Evolutionary conservation across 1,284 basidiomycete species (phyloP).

Genomic region (Coniferiporia sulphurascens): DNA sequence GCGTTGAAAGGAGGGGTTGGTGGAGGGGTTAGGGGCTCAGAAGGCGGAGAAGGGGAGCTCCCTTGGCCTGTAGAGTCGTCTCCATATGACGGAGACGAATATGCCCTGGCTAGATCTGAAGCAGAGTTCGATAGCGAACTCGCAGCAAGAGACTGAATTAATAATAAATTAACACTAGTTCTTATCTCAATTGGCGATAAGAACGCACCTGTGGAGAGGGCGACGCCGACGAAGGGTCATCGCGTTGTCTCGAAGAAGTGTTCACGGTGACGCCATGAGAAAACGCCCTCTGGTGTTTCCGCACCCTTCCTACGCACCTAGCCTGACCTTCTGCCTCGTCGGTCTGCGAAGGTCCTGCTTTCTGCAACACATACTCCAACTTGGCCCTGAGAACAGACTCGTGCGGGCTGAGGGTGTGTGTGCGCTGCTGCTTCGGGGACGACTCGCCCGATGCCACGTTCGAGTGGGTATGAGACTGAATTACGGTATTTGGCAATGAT

Average conservation of each 20-base stretch:
- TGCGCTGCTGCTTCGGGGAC: constrained; percentile 13
- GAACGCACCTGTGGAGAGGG: constrained; percentile 25
- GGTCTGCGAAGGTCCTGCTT: constrained; percentile 28
- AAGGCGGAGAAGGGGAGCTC: constrained; percentile 29
- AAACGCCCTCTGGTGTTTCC: constrained; percentile 12
- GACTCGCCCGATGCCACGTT: constrained; percentile 7
- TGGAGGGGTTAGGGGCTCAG: constrained; percentile 24
- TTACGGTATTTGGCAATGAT: constrained; percentile 15
- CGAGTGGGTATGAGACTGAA: constrained; percentile 8
- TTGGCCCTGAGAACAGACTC: constrained; percentile 50
- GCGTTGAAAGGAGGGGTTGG: constrained; percentile 51
- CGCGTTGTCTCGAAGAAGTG: constrained; percentile 5
- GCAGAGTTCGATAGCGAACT: constrained; percentile 16
- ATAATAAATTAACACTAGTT: neutral
- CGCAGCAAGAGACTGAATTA: constrained; percentile 9
- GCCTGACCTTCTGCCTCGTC: constrained; percentile 17
- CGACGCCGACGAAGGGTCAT: constrained; percentile 13
- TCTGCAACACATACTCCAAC: constrained; percentile 46
- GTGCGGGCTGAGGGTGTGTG: constrained; percentile 38
- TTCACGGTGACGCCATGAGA: constrained; percentile 15
- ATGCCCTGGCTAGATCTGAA: constrained; percentile 14
- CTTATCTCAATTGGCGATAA: neutral
- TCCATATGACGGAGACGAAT: neutral
- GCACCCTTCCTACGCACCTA: neutral
- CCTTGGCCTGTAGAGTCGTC: constrained; percentile 21